Conservation (phyloP, 2,329 filamentous ascomycete species). For the Colletotrichum limetticola region DNA sequence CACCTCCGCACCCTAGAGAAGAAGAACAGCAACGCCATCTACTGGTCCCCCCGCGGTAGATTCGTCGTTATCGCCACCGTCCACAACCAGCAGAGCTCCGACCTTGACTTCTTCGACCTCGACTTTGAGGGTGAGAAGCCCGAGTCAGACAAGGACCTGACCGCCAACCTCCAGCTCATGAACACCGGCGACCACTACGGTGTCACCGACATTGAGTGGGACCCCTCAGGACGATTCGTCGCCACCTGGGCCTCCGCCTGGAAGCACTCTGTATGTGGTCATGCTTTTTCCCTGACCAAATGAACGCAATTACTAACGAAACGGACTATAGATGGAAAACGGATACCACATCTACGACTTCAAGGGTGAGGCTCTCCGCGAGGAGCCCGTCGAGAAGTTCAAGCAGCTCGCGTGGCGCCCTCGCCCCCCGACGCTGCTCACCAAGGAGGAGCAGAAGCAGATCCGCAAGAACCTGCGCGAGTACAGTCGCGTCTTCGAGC, state of each 20-base stretch:
- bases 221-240: conserved; percentile 94
- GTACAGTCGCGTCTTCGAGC: conserved; percentile 94
- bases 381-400: conserved; percentile 95
- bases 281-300: not conserved
- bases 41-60: conserved; percentile 96
- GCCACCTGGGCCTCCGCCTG: conserved; percentile 93
- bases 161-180: conserved; percentile 95
- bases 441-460: conserved; percentile 96
- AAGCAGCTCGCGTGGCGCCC: conserved; percentile 98
- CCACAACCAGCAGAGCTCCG: conserved; percentile 90
- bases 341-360: conserved; percentile 99
- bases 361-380: conserved; percentile 86
- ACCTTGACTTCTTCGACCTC: conserved; percentile 97
- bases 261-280: conserved; percentile 86
- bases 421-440: conserved; percentile 88
- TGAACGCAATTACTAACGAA: conserved; percentile 36
- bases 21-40: conserved; percentile 99
- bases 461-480: conserved; percentile 98
- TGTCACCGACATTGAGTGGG: conserved; percentile 98
- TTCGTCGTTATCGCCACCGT: conserved; percentile 97
- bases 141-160: conserved; percentile 91
- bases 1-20: conserved; percentile 95
- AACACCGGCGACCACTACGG: conserved; percentile 95
- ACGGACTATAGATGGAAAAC: conserved; percentile 87
- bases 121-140: conserved; percentile 98